A percentile compares a stretch with the other conserved stretches of the same genome.
Evolutionary conservation across 495 filamentous ascomycete genomes (phyloP).

Genomic region (Aspergillus nidulans): DNA sequence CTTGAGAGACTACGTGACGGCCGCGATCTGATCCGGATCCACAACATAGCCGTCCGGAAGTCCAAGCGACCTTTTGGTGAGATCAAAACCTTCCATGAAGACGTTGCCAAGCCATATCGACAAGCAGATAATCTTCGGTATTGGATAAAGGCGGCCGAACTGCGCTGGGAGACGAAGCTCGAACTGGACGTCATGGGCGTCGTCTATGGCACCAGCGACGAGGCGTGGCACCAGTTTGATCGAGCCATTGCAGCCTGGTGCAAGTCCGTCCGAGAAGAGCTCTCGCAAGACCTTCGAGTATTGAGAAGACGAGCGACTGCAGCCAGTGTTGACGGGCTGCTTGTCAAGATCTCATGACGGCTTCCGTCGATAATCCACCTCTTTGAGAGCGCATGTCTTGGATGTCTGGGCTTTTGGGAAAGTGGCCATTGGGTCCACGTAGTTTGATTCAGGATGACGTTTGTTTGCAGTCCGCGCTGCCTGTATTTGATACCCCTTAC

Average conservation of each 20-base stretch:
- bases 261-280: conserved; percentile 68
- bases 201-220: conserved; percentile 60
- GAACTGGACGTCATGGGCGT: conserved; percentile 83
- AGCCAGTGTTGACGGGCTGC: conserved; percentile 16
- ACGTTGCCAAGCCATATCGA: conserved; percentile 91
- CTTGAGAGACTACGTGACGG: conserved; percentile 71
- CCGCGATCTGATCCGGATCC: conserved; percentile 73
- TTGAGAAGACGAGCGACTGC: conserved; percentile 10
- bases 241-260: conserved; percentile 76
- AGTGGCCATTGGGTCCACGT: conserved; percentile 21
- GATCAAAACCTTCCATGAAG: conserved; percentile 80
- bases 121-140: conserved; percentile 88
- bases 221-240: conserved; percentile 77
- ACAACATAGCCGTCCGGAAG: conserved; percentile 81
- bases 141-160: conserved; percentile 93
- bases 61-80: conserved; percentile 86
- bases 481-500: conserved; percentile 29
- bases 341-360: conserved; percentile 6
- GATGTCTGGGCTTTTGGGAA: conserved; percentile 5
- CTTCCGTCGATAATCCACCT: neutral
- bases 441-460: conserved; percentile 13
- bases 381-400: neutral
- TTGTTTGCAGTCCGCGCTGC: conserved; percentile 20
- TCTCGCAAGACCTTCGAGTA: conserved; percentile 36
- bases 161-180: conserved; percentile 86